Evolutionary conservation across 805 yeast species (phyloP).

Genomic region (Wickerhamiella hasegawae): DNA sequence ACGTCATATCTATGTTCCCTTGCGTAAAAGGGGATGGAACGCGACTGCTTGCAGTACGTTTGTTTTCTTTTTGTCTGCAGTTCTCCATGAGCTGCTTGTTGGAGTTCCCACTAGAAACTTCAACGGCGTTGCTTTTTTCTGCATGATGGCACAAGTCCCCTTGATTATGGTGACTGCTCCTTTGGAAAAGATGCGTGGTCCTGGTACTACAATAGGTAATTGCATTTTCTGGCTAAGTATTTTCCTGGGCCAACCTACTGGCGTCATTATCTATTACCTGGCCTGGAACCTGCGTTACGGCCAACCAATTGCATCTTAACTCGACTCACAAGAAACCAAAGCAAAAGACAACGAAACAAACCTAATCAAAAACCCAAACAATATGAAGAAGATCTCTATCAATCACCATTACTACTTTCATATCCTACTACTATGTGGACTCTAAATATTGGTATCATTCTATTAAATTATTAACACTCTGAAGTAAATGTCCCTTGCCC

Average conservation of each 20-base stretch:
- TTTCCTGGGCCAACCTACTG: constrained; percentile 31
- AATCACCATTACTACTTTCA: no score
- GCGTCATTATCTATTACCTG: constrained; percentile 28
- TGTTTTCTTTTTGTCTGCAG: constrained; percentile 29
- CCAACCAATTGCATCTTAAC: no score
- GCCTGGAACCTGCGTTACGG: constrained; percentile 26
- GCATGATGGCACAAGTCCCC: constrained; percentile 30
- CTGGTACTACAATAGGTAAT: constrained; percentile 28
- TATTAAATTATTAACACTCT: no score
- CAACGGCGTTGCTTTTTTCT: constrained; percentile 30
- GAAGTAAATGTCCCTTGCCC: no score
- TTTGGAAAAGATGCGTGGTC: constrained; percentile 26
- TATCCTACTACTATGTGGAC: no score
- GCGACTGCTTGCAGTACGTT: constrained; percentile 20
- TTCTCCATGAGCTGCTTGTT: constrained; percentile 30
- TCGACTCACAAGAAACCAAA: no score
- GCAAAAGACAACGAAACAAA: no score
- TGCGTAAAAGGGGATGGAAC: constrained; percentile 22
- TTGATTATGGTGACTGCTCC: constrained; percentile 27
- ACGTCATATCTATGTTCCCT: constrained; percentile 28
- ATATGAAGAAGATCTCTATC: no score
- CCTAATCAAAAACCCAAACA: no score
- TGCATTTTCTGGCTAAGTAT: constrained; percentile 32
- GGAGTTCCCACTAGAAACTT: constrained; percentile 33
- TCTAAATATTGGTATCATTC: no score